Conservation (phyloP, 768 basidiomycete genomes). For the Tulasnella sp. region DNA sequence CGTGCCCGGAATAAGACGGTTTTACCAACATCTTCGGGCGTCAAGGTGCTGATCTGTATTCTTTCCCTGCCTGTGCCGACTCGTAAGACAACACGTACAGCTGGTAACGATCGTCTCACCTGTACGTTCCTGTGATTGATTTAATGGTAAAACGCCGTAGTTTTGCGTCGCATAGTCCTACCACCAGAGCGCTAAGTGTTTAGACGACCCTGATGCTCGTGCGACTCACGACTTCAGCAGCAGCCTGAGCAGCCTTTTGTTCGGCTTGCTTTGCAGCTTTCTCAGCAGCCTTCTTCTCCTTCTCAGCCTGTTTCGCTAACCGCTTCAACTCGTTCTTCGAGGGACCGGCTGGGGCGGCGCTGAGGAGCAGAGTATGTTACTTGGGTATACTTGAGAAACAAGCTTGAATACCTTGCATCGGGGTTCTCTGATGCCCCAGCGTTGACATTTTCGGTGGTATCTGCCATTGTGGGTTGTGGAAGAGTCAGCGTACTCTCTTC, state of each 20-base stretch:
- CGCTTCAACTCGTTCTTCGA: conserved; percentile 88
- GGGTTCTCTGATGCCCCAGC: no score
- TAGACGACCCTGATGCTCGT: conserved; percentile 11
- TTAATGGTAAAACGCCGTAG: conserved; percentile 80
- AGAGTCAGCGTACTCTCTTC: no score
- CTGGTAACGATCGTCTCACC: conserved; percentile 22
- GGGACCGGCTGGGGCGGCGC: conserved; percentile 37
- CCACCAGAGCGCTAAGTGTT: neutral
- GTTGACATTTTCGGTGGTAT: no score
- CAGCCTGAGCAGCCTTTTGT: conserved; percentile 51
- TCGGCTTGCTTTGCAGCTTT: conserved; percentile 70
- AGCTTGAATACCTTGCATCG: no score
- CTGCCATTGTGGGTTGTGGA: no score
- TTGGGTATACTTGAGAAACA: no score
- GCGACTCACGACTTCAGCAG: conserved; percentile 44
- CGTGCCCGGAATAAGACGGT: conserved; percentile 77
- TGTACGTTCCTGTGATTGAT: conserved; percentile 74
- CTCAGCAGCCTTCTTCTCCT: conserved; percentile 79
- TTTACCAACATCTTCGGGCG: conserved; percentile 50
- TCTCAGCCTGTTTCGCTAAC: conserved; percentile 79
- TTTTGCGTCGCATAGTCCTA: conserved; percentile 67
- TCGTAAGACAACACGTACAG: conserved; percentile 26
- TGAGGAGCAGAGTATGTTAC: conserved; percentile 29
- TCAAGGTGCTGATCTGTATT: conserved; percentile 52
- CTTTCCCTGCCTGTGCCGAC: conserved; percentile 34